These are phyloP conservation scores for Tuber magnatum DNA, from an alignment of 495 filamentous ascomycete genomes.

Conservation along the genomic window DNA sequence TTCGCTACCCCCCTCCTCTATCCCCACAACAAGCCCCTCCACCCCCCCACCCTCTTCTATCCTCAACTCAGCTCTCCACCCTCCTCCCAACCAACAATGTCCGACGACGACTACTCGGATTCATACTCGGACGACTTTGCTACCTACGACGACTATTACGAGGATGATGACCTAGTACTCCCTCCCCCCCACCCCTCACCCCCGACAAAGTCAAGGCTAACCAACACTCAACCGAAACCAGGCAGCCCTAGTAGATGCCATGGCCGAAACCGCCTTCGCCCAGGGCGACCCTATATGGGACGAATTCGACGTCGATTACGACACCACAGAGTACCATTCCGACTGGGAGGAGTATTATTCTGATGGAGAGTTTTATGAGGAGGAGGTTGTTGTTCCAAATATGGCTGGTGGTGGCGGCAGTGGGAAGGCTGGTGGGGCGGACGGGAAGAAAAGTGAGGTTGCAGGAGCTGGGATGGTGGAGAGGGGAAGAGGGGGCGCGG, in stretches of 20 bases:
- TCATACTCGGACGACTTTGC: slow-evolving; percentile 27
- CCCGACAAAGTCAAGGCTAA: neutral
- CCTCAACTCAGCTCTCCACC: neutral
- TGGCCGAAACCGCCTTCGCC: slow-evolving; percentile 36
- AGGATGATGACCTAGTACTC: slow-evolving; percentile 30
- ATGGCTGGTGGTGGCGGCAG: slow-evolving; percentile 14
- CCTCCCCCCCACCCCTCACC: neutral
- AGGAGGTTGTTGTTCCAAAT: slow-evolving; percentile 11
- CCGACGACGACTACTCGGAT: slow-evolving; percentile 30
- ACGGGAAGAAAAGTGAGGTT: slow-evolving; percentile 1
- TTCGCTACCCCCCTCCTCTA: neutral
- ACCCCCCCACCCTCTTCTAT: neutral
- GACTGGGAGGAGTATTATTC: slow-evolving; percentile 36
- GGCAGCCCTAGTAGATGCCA: slow-evolving; percentile 31
- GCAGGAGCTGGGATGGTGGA: neutral
- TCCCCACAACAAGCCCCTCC: neutral
- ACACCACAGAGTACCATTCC: slow-evolving; percentile 29
- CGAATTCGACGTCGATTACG: slow-evolving; percentile 34
- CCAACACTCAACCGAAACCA: slow-evolving; percentile 14
- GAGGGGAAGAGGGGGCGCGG: neutral
- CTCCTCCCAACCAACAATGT: slow-evolving; percentile 19
- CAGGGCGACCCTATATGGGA: slow-evolving; percentile 34
- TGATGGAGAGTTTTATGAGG: slow-evolving; percentile 33
- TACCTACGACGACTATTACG: slow-evolving; percentile 29
- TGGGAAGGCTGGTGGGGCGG: slow-evolving; percentile 2